Percentiles rank a stretch among this genome's conserved stretches.
Evolutionary conservation across 1,284 basidiomycete species (phyloP).

Genomic region (Apiotrichum brassicae): DNA sequence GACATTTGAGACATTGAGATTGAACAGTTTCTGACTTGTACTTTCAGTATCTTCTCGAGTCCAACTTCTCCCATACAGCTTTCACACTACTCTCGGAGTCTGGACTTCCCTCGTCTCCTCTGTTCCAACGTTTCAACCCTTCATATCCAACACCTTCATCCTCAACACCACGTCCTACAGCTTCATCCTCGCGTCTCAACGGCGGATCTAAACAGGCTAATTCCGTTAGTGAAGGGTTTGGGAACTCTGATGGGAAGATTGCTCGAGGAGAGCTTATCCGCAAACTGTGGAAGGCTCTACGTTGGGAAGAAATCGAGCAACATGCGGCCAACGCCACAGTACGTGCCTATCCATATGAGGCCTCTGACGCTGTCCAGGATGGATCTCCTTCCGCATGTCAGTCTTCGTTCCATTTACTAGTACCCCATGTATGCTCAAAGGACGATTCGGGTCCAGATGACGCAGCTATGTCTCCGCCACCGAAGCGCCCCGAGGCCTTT

Average conservation of each 20-base stretch:
- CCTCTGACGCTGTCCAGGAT: not conserved
- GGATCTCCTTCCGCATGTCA: constrained; percentile 18
- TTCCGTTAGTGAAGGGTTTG: constrained; percentile 1
- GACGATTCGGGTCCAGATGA: not conserved
- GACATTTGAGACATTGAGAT: not conserved
- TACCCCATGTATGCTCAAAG: constrained; percentile 34
- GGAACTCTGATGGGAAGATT: constrained; percentile 17
- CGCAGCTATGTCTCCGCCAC: constrained; percentile 15
- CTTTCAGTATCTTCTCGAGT: constrained; percentile 40
- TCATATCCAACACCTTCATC: constrained; percentile 20
- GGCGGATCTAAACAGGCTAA: constrained; percentile 1
- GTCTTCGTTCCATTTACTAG: constrained; percentile 37
- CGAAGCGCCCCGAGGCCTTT: constrained; percentile 28
- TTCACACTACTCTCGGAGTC: constrained; percentile 41
- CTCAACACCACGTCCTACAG: not conserved
- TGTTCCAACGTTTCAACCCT: constrained; percentile 41
- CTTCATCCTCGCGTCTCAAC: constrained; percentile 11
- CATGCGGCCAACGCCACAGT: constrained; percentile 17
- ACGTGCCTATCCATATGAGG: not conserved
- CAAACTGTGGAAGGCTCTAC: constrained; percentile 40
- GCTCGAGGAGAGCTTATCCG: constrained; percentile 38
- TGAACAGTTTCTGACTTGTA: not conserved
- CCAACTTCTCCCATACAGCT: constrained; percentile 42
- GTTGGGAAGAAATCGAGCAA: constrained; percentile 42
- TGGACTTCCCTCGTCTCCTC: constrained; percentile 29